phyloP scores from a whole-genome alignment of 1,139 yeast species.

The Kodamaea suecica region DNA sequence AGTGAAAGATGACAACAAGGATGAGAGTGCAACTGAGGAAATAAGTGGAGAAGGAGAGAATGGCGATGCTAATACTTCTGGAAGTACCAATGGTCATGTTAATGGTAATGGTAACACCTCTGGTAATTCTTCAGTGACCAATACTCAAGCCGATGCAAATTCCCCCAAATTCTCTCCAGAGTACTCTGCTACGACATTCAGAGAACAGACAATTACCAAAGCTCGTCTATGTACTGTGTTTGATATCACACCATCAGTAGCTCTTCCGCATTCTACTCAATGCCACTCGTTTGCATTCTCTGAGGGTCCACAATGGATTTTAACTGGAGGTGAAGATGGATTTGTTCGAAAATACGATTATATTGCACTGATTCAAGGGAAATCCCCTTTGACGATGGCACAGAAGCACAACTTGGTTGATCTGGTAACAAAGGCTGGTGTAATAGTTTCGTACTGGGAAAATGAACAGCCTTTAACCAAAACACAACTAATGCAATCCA shows the following conservation, averaged over 20 bases:
- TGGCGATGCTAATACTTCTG: slow-evolving; percentile 8
- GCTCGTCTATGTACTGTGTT: slow-evolving; percentile 48
- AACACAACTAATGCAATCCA: slow-evolving; percentile 35
- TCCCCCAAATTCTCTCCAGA: slow-evolving; percentile 4
- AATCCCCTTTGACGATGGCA: slow-evolving; percentile 82
- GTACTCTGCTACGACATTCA: slow-evolving; percentile 15
- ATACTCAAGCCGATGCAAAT: neutral
- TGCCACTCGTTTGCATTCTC: slow-evolving; percentile 79
- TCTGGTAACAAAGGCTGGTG: slow-evolving; percentile 80
- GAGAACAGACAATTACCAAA: slow-evolving; percentile 39
- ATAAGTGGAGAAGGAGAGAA: neutral
- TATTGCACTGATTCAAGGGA: slow-evolving; percentile 83
- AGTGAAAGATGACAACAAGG: slow-evolving; percentile 17
- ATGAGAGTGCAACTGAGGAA: slow-evolving; percentile 4
- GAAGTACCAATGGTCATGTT: slow-evolving; percentile 3
- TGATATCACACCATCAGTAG: slow-evolving; percentile 66
- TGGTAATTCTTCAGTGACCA: neutral
- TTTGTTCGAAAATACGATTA: slow-evolving; percentile 87
- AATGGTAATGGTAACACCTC: neutral
- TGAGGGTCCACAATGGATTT: slow-evolving; percentile 80
- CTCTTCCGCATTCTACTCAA: slow-evolving; percentile 66
- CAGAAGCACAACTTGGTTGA: slow-evolving; percentile 90
- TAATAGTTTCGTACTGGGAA: slow-evolving; percentile 86
- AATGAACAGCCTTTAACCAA: slow-evolving; percentile 78
- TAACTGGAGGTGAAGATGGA: slow-evolving; percentile 97